These are phyloP conservation scores for Shiraia sp. DNA, from an alignment of 2,329 filamentous ascomycete species.

Conservation along the genomic window DNA sequence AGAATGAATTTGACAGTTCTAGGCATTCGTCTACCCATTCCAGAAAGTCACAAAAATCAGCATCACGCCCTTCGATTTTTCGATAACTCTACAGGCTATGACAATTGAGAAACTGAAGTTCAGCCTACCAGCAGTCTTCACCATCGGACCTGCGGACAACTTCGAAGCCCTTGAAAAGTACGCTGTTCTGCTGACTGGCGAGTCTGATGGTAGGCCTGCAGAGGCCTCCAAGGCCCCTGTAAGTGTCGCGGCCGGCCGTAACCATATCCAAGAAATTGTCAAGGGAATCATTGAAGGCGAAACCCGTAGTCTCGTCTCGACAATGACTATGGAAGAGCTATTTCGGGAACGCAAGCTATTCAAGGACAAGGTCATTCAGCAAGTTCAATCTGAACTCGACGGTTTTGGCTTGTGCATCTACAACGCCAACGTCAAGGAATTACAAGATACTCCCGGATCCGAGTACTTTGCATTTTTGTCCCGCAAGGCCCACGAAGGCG, in stretches of 20 bases:
- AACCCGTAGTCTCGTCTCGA: constrained; percentile 78
- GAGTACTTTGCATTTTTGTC: constrained; percentile 82
- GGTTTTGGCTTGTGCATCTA: constrained; percentile 73
- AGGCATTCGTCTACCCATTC: constrained; percentile 44
- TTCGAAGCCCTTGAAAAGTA: constrained; percentile 75
- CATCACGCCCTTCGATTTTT: constrained; percentile 79
- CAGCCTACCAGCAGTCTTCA: constrained; percentile 80
- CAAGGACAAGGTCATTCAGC: constrained; percentile 65
- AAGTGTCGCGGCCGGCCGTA: constrained; percentile 52
- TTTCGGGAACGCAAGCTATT: constrained; percentile 78
- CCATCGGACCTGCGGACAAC: constrained; percentile 78
- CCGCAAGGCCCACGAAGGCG: constrained; percentile 82
- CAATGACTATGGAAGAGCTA: constrained; percentile 93
- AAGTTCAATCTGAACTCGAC: constrained; percentile 77
- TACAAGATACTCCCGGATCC: constrained; percentile 80
- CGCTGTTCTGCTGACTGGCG: constrained; percentile 74
- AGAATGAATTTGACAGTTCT: constrained; percentile 48
- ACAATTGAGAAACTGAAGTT: constrained; percentile 87
- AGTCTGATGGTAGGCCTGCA: constrained; percentile 53
- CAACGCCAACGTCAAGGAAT: constrained; percentile 81
- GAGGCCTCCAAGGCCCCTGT: constrained; percentile 41
- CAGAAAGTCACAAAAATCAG: constrained; percentile 51
- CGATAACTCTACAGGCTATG: constrained; percentile 83
- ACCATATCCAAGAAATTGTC: constrained; percentile 81
- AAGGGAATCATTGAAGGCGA: constrained; percentile 91